Evolutionary conservation across 179 eudicot species (phyloP), one percentile per base, ranked within the genome.

Genomic region (Spinacia oleracea): DNA sequence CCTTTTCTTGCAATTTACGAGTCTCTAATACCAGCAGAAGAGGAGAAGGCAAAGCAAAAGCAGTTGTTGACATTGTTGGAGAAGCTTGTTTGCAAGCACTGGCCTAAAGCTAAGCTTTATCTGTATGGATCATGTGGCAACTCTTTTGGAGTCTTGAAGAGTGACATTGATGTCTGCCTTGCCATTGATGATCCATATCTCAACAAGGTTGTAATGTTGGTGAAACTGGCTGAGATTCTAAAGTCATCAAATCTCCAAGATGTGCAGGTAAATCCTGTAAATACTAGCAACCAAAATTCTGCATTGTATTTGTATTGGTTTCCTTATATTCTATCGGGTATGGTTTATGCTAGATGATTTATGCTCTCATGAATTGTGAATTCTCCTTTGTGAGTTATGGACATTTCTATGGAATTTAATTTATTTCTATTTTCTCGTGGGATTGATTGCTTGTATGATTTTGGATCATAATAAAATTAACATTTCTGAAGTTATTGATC

Each of bases 41-140:
- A 89, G 84, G 99, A 91, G 79, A 94, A 96, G 84, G 83, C 80
- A 58, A 93, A 92, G 84, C 99, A 96, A 75, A 90, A 88, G 73
- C 94, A 88, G 79, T 77, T 96, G 71, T 46, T 96, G 82, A 72
- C 88, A n/a, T 81, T 86, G 77, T 80, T 96, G 87, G 93, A 91
- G 87, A 92, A 84, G 75, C 90, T 92, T 71, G 99, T 96, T 58
- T 73, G 79, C 82, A 89, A 89, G 78, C 96, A 92, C 75, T 96
- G 98, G 99, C 98, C 98, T 55, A 85, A 84, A 58, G 99, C 98
- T 79, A 89, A 81, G 75, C 77, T 96, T 70, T 88, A 81, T 86
- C 77, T 96, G 66, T 96, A 96, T 86, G 99, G 99, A 79, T 96
- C 99, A 11, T 96, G 99, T 83, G 99, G 96, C 68, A 96, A 96